phyloP scores from a whole-genome alignment of 495 filamentous ascomycete genomes.

The Evansstolkia leycettana region DNA sequence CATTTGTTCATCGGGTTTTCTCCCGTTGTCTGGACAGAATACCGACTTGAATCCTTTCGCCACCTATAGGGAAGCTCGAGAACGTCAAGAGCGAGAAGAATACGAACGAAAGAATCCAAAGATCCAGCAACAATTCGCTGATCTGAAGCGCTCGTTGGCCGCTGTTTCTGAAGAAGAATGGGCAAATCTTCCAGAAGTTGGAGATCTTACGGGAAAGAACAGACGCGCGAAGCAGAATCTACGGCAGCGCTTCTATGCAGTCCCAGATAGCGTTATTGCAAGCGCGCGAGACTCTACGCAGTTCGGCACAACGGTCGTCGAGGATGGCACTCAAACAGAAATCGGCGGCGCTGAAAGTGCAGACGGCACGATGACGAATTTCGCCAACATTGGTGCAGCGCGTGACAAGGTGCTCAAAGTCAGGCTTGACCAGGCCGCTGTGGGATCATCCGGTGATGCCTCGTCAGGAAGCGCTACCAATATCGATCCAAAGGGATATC shows the following conservation, averaged over 20 bases:
- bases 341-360: slow-evolving; percentile 33
- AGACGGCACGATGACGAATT: slow-evolving; percentile 92
- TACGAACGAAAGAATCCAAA: slow-evolving; percentile 97
- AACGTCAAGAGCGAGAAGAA: slow-evolving; percentile 79
- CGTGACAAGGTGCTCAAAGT: slow-evolving; percentile 89
- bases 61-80: slow-evolving; percentile 85
- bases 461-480: slow-evolving; percentile 72
- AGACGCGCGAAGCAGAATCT: slow-evolving; percentile 70
- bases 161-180: slow-evolving; percentile 91
- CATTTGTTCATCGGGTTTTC: slow-evolving; percentile 59
- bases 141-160: slow-evolving; percentile 80
- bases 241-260: slow-evolving; percentile 83
- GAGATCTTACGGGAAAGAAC: slow-evolving; percentile 91
- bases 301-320: slow-evolving; percentile 72
- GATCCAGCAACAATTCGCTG: slow-evolving; percentile 96
- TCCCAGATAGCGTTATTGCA: slow-evolving; percentile 91
- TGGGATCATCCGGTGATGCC: slow-evolving; percentile 56
- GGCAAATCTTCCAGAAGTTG: slow-evolving; percentile 90
- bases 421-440: slow-evolving; percentile 76
- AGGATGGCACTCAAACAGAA: slow-evolving; percentile 51
- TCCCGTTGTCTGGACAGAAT: slow-evolving; percentile 63
- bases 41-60: slow-evolving; percentile 59
- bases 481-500: slow-evolving; percentile 90
- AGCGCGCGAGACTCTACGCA: slow-evolving; percentile 68
- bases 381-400: slow-evolving; percentile 93